Conservation (phyloP, 208 protist genomes). For the Crithidia fasciculata region DNA sequence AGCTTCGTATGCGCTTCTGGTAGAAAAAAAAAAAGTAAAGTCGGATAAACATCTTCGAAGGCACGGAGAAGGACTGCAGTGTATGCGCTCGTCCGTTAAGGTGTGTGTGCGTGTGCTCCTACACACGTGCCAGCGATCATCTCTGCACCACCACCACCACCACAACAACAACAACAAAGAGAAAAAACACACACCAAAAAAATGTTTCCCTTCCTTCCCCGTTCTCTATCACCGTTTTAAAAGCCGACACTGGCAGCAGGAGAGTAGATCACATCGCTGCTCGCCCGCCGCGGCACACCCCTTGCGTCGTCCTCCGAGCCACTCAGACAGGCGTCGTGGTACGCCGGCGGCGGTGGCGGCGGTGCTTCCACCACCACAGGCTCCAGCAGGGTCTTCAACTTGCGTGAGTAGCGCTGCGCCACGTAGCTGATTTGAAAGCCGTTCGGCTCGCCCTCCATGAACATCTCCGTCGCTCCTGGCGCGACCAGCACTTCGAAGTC, state of each 20-base stretch:
- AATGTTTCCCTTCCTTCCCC: neutral
- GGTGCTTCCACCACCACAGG: neutral
- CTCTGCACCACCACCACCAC: too few relatives aligned
- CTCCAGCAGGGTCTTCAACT: neutral
- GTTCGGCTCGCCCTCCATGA: constrained; percentile 76
- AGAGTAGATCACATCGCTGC: too few relatives aligned
- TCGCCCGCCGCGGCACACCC: too few relatives aligned
- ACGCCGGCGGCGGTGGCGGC: neutral
- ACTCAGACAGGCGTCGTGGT: too few relatives aligned
- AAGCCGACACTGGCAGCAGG: too few relatives aligned
- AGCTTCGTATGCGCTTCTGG: neutral
- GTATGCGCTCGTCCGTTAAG: neutral
- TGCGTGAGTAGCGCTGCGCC: constrained; percentile 35
- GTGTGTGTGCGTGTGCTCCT: neutral
- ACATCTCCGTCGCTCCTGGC: constrained; percentile 69
- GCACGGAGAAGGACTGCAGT: too few relatives aligned
- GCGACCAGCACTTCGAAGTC: constrained; percentile 61
- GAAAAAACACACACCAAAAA: too few relatives aligned
- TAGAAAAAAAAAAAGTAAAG: constrained; percentile 30
- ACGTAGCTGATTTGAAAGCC: constrained; percentile 84
- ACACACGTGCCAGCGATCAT: too few relatives aligned
- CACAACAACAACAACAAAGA: too few relatives aligned
- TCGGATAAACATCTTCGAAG: too few relatives aligned
- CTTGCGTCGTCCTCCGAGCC: too few relatives aligned
- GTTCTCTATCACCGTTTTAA: neutral